These are phyloP conservation scores for Aspergillus oerlinghausenensis DNA, from an alignment of 2,329 filamentous ascomycete genomes.

Conservation along the genomic window DNA sequence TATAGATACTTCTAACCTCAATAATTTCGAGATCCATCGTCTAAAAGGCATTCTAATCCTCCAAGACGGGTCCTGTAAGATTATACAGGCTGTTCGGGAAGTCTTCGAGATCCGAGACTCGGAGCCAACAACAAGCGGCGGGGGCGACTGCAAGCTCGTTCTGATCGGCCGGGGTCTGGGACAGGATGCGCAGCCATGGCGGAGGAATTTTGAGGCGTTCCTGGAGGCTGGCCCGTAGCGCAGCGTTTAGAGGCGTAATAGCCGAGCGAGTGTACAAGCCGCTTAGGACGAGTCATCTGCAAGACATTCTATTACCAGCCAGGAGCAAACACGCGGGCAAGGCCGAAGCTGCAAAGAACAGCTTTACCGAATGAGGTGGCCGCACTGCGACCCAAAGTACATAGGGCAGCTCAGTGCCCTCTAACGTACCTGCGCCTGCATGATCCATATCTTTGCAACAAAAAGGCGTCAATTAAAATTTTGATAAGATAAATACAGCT, in stretches of 20 bases:
- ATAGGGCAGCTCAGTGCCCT: background rate
- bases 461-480: conserved; percentile 4
- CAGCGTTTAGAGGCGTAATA: background rate
- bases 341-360: background rate
- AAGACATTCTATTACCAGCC: background rate
- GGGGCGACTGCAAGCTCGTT: conserved; percentile 40
- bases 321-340: background rate
- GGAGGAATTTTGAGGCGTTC: conserved; percentile 31
- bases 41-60: conserved; percentile 75
- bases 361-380: background rate
- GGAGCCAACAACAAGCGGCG: conserved; percentile 16
- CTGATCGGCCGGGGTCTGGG: conserved; percentile 45
- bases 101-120: conserved; percentile 84
- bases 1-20: conserved; percentile 18
- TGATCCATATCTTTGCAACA: background rate
- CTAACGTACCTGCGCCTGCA: background rate
- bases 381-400: background rate
- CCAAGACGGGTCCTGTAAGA: conserved; percentile 60
- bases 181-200: conserved; percentile 28
- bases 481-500: conserved; percentile 28
- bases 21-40: conserved; percentile 74
- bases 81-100: conserved; percentile 88
- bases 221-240: conserved; percentile 6
- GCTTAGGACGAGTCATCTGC: background rate
- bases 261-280: background rate